These are phyloP conservation scores for Trichomonascaceae sp. DNA, from an alignment of 1,139 yeast species.

Conservation along the genomic window DNA sequence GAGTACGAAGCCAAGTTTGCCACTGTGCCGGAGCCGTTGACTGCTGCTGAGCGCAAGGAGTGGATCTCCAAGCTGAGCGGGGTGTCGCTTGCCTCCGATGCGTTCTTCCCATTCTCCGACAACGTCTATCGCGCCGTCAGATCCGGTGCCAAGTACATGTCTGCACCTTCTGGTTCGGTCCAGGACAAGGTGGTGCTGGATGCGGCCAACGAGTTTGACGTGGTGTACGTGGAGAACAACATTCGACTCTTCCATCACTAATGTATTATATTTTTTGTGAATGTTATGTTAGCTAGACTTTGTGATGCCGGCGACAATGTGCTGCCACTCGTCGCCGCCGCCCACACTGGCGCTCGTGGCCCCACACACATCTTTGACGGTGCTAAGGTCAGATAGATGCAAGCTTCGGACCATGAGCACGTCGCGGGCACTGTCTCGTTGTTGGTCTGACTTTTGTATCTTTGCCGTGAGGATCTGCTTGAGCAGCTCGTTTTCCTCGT, in stretches of 20 bases:
- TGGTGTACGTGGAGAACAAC: slow-evolving; percentile 90
- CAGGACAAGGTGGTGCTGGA: slow-evolving; percentile 94
- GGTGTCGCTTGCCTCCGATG: slow-evolving; percentile 91
- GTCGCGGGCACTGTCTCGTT: slow-evolving; percentile 12
- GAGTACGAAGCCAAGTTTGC: slow-evolving; percentile 88
- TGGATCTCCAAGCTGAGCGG: slow-evolving; percentile 71
- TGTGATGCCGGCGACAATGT: not conserved
- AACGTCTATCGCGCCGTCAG: slow-evolving; percentile 94
- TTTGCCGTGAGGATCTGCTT: slow-evolving; percentile 10
- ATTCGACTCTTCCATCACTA: slow-evolving; percentile 96
- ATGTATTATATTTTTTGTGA: slow-evolving; percentile 6
- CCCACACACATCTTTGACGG: slow-evolving; percentile 7
- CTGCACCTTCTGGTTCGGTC: slow-evolving; percentile 96
- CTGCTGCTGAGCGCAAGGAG: slow-evolving; percentile 70
- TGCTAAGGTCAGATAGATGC: slow-evolving; percentile 12
- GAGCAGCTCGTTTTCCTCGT: slow-evolving; percentile 10
- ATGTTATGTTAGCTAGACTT: not conserved
- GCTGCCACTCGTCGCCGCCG: not conserved
- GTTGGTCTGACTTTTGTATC: slow-evolving; percentile 7
- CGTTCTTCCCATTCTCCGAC: slow-evolving; percentile 99
- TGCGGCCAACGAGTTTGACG: slow-evolving; percentile 82
- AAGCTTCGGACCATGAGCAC: slow-evolving; percentile 13
- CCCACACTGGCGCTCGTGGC: not conserved
- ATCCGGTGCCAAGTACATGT: slow-evolving; percentile 89
- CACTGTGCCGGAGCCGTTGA: slow-evolving; percentile 68